These are phyloP conservation scores for Loxodes magnus DNA, from an alignment of 73 alveolate genomes.

Conservation along the genomic window DNA sequence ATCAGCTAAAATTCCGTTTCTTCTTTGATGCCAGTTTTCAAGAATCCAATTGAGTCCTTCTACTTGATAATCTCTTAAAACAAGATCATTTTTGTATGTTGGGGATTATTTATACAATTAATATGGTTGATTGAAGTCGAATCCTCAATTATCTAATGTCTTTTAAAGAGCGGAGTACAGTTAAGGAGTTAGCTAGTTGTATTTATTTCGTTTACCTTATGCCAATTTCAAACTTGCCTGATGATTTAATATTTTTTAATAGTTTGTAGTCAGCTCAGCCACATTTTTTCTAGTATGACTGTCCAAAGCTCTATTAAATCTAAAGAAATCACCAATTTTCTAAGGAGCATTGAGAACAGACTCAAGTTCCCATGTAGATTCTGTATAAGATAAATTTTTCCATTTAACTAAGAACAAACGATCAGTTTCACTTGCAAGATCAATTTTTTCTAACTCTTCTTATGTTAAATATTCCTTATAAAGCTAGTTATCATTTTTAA, in stretches of 20 bases:
- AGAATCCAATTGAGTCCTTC: slow-evolving; percentile 93
- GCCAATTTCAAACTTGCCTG: slow-evolving; percentile 1
- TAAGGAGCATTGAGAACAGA: slow-evolving; percentile 26
- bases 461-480: slow-evolving; percentile 16
- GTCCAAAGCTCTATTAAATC: slow-evolving; percentile 45
- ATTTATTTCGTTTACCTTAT: not conserved
- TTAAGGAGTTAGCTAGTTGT: slow-evolving; percentile 4
- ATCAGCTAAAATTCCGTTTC: slow-evolving; percentile 93
- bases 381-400: slow-evolving; percentile 53
- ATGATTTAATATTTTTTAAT: slow-evolving; percentile 10
- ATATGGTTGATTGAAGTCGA: too few relatives aligned
- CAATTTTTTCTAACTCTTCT: slow-evolving; percentile 16
- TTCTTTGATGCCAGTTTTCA: slow-evolving; percentile 55
- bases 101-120: too few relatives aligned
- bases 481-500: too few relatives aligned
- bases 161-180: slow-evolving; percentile 18
- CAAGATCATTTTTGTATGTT: slow-evolving; percentile 17
- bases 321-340: slow-evolving; percentile 34
- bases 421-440: slow-evolving; percentile 14
- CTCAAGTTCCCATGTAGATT: slow-evolving; percentile 72
- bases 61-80: slow-evolving; percentile 77
- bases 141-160: too few relatives aligned
- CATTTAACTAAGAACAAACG: slow-evolving; percentile 58
- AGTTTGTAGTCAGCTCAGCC: slow-evolving; percentile 29
- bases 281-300: slow-evolving; percentile 28